Base-by-base conservation (phyloP, 495 filamentous ascomycete species). In the Pyronema omphalodes region DNA sequence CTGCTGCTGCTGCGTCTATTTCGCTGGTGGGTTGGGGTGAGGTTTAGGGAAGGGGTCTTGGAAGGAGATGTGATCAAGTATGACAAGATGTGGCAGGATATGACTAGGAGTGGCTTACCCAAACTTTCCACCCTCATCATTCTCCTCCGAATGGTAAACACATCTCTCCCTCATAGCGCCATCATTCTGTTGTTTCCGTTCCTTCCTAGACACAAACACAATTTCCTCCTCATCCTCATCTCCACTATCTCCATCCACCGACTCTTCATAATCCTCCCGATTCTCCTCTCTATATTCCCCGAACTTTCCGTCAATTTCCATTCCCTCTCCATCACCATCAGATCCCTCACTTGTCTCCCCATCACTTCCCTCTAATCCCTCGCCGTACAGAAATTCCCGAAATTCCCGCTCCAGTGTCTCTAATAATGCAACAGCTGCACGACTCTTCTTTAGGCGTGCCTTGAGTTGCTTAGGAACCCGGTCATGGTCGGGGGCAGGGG, bases 81-180 rank as follows among this genome's bases (percentile, higher is more conserved):
- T n/a, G n/a, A n/a, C n/a, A n/a, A n/a, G n/a, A n/a, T n/a, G n/a
- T n/a, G n/a, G n/a, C n/a, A n/a, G n/a, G n/a, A n/a, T n/a, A n/a
- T n/a, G n/a, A n/a, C n/a, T n/a, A n/a, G n/a, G n/a, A n/a, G n/a
- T n/a, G n/a, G n/a, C 84, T 58, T 69, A 93, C 83, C 83, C 86
- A 69, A 94, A 94, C 8, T 79, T 76, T 39, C 82, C 86, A 9
- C 79, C 76, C 52, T 76, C 74, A 57, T 88, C 87, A 51, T 83
- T 81, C 17, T 75, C 80, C 18, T 78, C 63, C 1, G 23, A 53
- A 78, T 80, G 59, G 91, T 83, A 64, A 89, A 82, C 12, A 96
- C 72, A 88, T 74, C 66, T 83, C 85, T 37, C 18, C 17, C 51
- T 53, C 35, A 9, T 15, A 3, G 12, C 23, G 3, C 19, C 44